A percentile compares a stretch with the other conserved stretches of the same genome.
These are phyloP conservation scores for Simmondsia chinensis DNA, from an alignment of 148 eudicot species.

Conservation along the genomic window DNA sequence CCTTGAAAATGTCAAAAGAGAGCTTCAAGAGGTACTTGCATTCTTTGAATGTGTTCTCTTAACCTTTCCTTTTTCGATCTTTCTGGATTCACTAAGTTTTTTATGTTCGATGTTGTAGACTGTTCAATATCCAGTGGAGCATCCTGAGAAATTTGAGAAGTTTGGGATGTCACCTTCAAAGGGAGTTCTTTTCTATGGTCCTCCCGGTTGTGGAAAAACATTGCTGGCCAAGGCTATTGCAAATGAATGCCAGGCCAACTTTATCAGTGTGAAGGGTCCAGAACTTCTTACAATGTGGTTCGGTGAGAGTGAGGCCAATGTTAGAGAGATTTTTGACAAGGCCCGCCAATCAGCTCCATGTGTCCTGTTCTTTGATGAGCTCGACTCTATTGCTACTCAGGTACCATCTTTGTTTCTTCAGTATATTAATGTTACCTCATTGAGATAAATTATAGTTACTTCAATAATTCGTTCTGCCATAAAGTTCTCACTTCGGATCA, in stretches of 20 bases:
- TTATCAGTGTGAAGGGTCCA: conserved; percentile 66
- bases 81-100: neutral
- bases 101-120: conserved; percentile 23
- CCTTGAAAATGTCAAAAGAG: conserved; percentile 64
- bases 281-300: conserved; percentile 85
- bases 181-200: conserved; percentile 74
- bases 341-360: conserved; percentile 76
- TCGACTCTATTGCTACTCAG: conserved; percentile 79
- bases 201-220: conserved; percentile 85
- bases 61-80: neutral
- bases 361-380: conserved; percentile 68
- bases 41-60: neutral
- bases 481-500: too few relatives aligned
- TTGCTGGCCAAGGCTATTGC: conserved; percentile 76
- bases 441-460: neutral
- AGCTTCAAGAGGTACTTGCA: conserved; percentile 65
- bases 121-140: conserved; percentile 83
- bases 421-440: neutral
- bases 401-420: conserved; percentile 5
- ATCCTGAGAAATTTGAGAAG: conserved; percentile 80
- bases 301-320: conserved; percentile 85
- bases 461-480: too few relatives aligned
- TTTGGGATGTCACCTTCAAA: conserved; percentile 82
- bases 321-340: conserved; percentile 66
- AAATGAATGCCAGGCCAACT: conserved; percentile 73